Conservation (phyloP, 441 rosid species). For the Aleurites moluccanus region DNA sequence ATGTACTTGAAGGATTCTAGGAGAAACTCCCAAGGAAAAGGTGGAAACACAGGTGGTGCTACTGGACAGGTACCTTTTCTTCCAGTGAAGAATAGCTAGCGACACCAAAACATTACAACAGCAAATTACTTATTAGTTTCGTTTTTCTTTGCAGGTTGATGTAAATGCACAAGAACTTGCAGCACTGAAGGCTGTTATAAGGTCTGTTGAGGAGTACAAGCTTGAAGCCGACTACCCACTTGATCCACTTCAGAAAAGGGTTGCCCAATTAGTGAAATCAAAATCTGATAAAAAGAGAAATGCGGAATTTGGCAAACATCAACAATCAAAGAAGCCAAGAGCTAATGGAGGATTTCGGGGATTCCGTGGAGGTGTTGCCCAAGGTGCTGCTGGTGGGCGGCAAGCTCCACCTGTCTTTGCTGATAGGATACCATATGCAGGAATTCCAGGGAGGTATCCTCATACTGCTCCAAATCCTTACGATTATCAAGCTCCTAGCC, state of each 20-base stretch:
- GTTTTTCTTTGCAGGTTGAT: constrained; percentile 47
- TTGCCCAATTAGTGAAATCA: constrained; percentile 71
- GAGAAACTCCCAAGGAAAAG: constrained; percentile 62
- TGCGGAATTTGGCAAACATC: constrained; percentile 62
- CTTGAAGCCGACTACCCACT: constrained; percentile 77
- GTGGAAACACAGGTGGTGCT: constrained; percentile 31
- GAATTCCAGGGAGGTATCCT: constrained; percentile 40
- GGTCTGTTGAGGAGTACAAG: constrained; percentile 81
- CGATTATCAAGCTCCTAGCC: constrained; percentile 42
- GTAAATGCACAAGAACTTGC: constrained; percentile 69
- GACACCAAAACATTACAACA: constrained; percentile 1
- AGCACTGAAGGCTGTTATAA: constrained; percentile 69
- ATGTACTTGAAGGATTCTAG: constrained; percentile 66
- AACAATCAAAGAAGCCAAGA: constrained; percentile 79
- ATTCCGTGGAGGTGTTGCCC: constrained; percentile 48
- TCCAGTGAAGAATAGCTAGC: background rate
- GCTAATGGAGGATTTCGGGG: constrained; percentile 45
- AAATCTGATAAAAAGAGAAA: constrained; percentile 76
- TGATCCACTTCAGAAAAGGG: constrained; percentile 61
- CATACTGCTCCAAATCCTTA: constrained; percentile 36
- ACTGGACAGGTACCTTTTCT: constrained; percentile 40
- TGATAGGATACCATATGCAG: constrained; percentile 33
- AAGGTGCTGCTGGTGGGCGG: constrained; percentile 26
- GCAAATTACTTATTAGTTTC: constrained; percentile 3
- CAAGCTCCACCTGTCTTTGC: constrained; percentile 36